Evolutionary conservation across 352 stramenopile genomes (phyloP), one percentile per base, ranked within the genome.

Genomic region (Globisporangium canariense): DNA sequence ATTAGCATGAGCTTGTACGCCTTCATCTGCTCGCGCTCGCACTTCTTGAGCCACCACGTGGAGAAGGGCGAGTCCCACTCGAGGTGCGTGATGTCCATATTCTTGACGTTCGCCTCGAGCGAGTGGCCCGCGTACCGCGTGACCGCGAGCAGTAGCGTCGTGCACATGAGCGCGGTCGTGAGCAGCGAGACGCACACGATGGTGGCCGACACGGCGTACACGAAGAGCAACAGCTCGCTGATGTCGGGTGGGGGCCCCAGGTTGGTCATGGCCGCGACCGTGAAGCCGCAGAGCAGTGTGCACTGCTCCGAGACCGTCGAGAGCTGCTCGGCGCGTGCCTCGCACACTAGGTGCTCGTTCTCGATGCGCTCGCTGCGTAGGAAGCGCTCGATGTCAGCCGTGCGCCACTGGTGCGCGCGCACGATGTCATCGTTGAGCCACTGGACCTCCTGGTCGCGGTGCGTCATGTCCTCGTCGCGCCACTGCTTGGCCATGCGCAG

Each of bases 371-470:
- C 79, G 16, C 63, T 67, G 9, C 82, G 78, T n/a, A 88, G 65
- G n/a, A 74, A 73, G 13, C 84, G 81, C 71, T 91, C 78, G 30
- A 89, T 77, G 66, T 93, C 84, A 56, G 76, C 80, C 34, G 71
- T 64, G 20, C 84, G 81, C 81, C 84, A 93, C 70, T 79, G 65
- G 65, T 89, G 74, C 38, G 75, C 81, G 34, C 84, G 81, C 63
- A 87, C 73, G 43, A 88, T 83, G 60, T 89, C 84, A 71, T 93
- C 81, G 40, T 89, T 85, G 55, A 85, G 77, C 81, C 81, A 91
- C 67, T 91, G 84, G n/a, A 85, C 71, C 70, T 91, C 75, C 65
- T 91, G 80, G 62, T 89, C 80, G 5, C 82, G 80, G 61, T 81
- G 66, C 9, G 66, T 56, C 64, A 91, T 78, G 70, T 91, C 81